These are phyloP conservation scores for Penicillium corylophilum DNA, from an alignment of 2,329 filamentous ascomycete genomes.

Conservation along the genomic window DNA sequence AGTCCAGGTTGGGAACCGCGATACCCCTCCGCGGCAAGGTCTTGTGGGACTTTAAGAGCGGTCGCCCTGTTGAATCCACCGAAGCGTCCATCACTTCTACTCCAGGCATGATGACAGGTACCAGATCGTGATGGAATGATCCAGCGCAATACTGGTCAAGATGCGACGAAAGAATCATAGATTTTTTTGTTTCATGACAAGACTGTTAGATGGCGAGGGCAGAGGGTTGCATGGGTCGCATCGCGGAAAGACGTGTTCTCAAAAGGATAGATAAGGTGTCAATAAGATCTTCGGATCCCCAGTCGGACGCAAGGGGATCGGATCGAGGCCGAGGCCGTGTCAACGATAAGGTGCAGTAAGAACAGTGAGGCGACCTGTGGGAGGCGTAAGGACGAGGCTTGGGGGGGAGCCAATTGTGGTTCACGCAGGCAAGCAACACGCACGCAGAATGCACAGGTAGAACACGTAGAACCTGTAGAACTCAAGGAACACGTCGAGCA, in stretches of 20 bases:
- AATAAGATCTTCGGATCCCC: constrained; percentile 5
- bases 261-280: constrained; percentile 7
- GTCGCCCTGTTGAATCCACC: constrained; percentile 29
- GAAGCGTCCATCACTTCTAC: constrained; percentile 26
- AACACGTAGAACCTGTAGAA: not conserved
- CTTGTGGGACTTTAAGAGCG: constrained; percentile 43
- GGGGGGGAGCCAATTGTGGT: not conserved
- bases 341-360: not conserved
- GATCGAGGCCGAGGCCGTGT: not conserved
- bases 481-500: not conserved
- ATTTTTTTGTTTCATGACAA: constrained; percentile 5
- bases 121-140: not conserved
- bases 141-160: not conserved
- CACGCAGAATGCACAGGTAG: not conserved
- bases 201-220: not conserved
- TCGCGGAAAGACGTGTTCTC: constrained; percentile 4
- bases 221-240: constrained; percentile 13
- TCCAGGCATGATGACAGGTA: constrained; percentile 1
- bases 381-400: not conserved
- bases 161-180: not conserved
- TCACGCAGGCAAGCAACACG: not conserved
- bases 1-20: constrained; percentile 21
- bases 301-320: constrained; percentile 15
- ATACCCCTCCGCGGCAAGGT: constrained; percentile 38
- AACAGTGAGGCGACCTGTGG: not conserved